Base-by-base conservation (phyloP, 164 flowering plant species). In the Annona squamosa region DNA sequence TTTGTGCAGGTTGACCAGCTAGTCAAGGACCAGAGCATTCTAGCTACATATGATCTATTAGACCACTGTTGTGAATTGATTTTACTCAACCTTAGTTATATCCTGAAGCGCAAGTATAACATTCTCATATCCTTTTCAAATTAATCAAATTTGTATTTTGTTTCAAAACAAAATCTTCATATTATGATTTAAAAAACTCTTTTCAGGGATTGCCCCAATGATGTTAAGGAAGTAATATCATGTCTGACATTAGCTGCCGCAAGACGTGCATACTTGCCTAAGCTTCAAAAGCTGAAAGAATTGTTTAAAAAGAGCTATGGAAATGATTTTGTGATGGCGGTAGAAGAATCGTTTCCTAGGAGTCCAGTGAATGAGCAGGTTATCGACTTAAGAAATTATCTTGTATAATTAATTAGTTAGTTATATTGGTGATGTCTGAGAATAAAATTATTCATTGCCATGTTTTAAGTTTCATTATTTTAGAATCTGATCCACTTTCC, bases 191-290 rank as follows among this genome's bases (percentile, higher is more conserved):
- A 26, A 26, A 26, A 26, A 26, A 26, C 37, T 2, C 46, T 46
- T 64, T 68, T 56, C 76, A 92, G 97, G 89, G 92, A 92, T 71
- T 81, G 83, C 65, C 97, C 97, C 2, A 82, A 89, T 81, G 97
- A 89, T 63, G 81, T 94, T 46, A 87, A 85, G 62, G 97, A 91
- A 83, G 97, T 94, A 67, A 83, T 90, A 62, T 91, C 97, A 19
- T 90, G 85, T 78, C 84, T 94, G 44, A 83, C 92, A 78, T 94
- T 76, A 76, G 92, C 97, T 37, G 89, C 97, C 26, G 86, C 91
- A 67, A 85, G 94, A 73, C 88, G 87, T 77, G 97, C 91, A 6
- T 95, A 92, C 73, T 75, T 92, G 0, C 97, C 97, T 3, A 97
- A 94, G 87, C 90, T 94, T 70, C 75, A 73, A 46, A 67, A 1